Conservation (phyloP, 2,329 filamentous ascomycete species). For the Diatrype stigma region DNA sequence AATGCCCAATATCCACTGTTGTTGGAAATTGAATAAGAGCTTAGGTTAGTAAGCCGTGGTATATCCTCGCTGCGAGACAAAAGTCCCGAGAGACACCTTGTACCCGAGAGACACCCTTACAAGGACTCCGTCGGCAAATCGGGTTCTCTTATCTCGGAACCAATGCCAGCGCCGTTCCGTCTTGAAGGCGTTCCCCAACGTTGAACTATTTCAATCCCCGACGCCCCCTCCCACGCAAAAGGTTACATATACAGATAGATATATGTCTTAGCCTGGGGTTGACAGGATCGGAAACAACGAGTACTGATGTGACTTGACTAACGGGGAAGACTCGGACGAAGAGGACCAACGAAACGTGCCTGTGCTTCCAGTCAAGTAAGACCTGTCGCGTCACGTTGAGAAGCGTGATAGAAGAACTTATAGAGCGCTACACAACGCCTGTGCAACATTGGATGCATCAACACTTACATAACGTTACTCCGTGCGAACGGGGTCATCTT, state of each 20-base stretch:
- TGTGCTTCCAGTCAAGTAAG: background rate
- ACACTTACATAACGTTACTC: background rate
- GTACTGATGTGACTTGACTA: background rate
- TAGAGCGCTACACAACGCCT: background rate
- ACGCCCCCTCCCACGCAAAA: background rate
- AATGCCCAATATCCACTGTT: background rate
- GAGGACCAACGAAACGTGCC: background rate
- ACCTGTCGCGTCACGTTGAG: background rate
- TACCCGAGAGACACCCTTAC: too few relatives aligned
- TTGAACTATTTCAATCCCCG: background rate
- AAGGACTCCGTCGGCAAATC: too few relatives aligned
- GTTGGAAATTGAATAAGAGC: background rate
- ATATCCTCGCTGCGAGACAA: too few relatives aligned
- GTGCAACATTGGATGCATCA: background rate
- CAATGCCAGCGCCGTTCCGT: background rate
- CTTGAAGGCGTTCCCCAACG: background rate
- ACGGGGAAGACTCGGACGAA: background rate
- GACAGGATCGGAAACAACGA: background rate
- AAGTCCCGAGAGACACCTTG: too few relatives aligned
- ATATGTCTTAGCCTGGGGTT: background rate
- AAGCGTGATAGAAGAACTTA: background rate
- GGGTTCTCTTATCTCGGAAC: background rate
- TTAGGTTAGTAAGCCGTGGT: background rate
- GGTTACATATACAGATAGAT: background rate
- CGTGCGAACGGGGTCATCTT: background rate